phyloP scores from a whole-genome alignment of 306 rosid genomes.

The Pachyrhizus erosus region DNA sequence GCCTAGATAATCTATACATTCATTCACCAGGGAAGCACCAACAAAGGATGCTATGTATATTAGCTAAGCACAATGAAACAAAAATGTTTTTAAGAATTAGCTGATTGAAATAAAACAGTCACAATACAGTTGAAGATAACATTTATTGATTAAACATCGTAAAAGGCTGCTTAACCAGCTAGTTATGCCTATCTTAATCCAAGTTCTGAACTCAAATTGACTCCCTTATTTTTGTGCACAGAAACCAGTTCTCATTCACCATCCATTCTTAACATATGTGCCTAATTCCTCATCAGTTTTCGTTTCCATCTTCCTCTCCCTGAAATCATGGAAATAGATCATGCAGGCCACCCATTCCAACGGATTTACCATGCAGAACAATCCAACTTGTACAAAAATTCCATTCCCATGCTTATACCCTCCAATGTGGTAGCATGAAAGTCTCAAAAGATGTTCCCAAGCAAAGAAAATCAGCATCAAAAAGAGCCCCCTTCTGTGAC shows the following conservation, averaged over 20 bases:
- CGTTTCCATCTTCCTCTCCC: constrained; percentile 47
- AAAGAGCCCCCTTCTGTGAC: constrained; percentile 49
- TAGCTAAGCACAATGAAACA: not conserved
- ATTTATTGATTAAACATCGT: not conserved
- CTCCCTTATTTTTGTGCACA: not conserved
- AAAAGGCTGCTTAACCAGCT: not conserved
- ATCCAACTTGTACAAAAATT: constrained; percentile 44
- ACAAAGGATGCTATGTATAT: not conserved
- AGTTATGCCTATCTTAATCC: not conserved
- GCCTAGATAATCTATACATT: not conserved
- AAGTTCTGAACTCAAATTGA: not conserved
- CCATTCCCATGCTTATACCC: constrained; percentile 41
- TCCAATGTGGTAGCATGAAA: constrained; percentile 47
- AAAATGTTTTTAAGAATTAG: not conserved
- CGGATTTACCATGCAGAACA: constrained; percentile 52
- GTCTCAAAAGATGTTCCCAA: constrained; percentile 56
- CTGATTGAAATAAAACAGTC: not conserved
- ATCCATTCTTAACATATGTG: constrained; percentile 24
- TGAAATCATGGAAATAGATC: constrained; percentile 58
- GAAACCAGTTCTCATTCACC: constrained; percentile 12
- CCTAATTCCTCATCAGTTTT: constrained; percentile 47
- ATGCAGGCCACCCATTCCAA: constrained; percentile 63
- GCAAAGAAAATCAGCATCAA: constrained; percentile 61
- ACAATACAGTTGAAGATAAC: not conserved
- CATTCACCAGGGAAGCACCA: not conserved